Percentiles rank a stretch among this genome's conserved stretches.
phyloP scores from a whole-genome alignment of 495 filamentous ascomycete species.

The Penicillium samsonianum region DNA sequence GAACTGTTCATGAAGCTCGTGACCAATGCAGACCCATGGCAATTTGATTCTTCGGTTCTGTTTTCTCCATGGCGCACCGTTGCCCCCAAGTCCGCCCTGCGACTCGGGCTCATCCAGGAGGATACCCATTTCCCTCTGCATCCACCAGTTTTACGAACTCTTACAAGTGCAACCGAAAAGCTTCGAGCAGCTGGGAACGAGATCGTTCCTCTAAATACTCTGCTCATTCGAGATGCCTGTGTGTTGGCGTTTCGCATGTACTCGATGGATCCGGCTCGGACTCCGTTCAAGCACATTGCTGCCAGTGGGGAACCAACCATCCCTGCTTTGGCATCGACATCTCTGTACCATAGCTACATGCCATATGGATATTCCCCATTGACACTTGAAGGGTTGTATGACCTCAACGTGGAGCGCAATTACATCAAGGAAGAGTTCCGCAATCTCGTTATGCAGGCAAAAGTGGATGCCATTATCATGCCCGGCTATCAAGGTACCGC shows the following conservation, averaged over 20 bases:
- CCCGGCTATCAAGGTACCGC: conserved; percentile 24
- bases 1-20: conserved; percentile 45
- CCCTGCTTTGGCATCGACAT: conserved; percentile 20
- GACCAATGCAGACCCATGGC: conserved; percentile 10
- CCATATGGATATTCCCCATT: conserved; percentile 14
- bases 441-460: conserved; percentile 7
- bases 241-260: conserved; percentile 24
- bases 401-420: conserved; percentile 13
- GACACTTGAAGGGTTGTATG: conserved; percentile 21
- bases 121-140: conserved; percentile 23
- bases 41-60: conserved; percentile 12
- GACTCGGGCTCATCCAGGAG: conserved; percentile 19
- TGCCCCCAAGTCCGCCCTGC: conserved; percentile 6
- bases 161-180: conserved; percentile 12
- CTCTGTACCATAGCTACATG: conserved; percentile 18
- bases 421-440: conserved; percentile 21
- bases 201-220: conserved; percentile 16
- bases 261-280: conserved; percentile 23
- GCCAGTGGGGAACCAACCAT: conserved; percentile 28
- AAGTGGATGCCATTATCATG: conserved; percentile 23
- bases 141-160: conserved; percentile 20
- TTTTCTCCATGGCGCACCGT: conserved; percentile 22
- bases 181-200: conserved; percentile 17
- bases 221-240: conserved; percentile 15
- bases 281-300: conserved; percentile 22